Evolutionary conservation across 1,284 basidiomycete genomes (phyloP), one percentile per base, ranked within the genome.

Genomic region (Pseudozyma sp.): DNA sequence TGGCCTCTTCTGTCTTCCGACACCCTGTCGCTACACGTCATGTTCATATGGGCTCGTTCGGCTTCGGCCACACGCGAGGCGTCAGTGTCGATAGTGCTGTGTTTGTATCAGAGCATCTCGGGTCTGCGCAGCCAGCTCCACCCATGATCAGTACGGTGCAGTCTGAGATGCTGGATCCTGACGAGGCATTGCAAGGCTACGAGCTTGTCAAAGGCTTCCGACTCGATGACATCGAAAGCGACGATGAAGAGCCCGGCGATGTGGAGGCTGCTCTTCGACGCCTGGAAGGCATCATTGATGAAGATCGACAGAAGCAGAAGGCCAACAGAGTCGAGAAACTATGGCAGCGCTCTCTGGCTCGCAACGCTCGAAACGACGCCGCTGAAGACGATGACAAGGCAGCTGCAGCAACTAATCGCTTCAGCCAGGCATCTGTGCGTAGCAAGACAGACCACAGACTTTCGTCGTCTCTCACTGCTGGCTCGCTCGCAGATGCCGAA

Each of bases 141-240:
- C 68, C 62, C 34, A 58, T 71, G 40, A 80, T 79, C 60, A 74
- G 70, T 48, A 76, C 61, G 6, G 75, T 80, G 19, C 70, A 77
- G 19, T 70, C 78, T 13, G 80, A 82, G 44, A 56, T 82, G 76
- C 63, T 83, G 7, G 81, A 81, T 47, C 76, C 80, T 3, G 81
- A 83, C 36, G 80, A 81, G 58, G 79, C 78, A 9, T 48, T 83
- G 44, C 71, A 69, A 39, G 79, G 79, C 35, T 81, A 80, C 62
- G 80, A 81, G 64, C 71, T 83, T 9, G 80, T 83, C 63, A 76
- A 79, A 35, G 81, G 81, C 34, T 83, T 83, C 68, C 61, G 66
- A 1, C 51, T 83, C 36, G 66, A 79, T 35, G 78, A 66, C 40
- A 54, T 76, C 16, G 78, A 80, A n/a, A 77, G 75, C 50, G 77